Conservation (phyloP, 1,284 basidiomycete genomes). For the Tremellales sp. region DNA sequence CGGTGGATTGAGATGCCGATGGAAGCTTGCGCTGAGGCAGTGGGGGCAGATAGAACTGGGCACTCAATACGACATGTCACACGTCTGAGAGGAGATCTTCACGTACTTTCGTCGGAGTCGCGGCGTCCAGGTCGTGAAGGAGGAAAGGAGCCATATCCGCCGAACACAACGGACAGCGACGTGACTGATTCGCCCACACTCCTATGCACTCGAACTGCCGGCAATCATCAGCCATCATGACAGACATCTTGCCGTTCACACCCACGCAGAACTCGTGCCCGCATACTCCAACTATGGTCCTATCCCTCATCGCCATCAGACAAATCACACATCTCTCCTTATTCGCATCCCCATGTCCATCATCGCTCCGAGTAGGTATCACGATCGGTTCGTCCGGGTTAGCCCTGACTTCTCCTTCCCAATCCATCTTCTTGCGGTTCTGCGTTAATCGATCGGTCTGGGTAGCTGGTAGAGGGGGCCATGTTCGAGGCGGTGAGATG, state of each 20-base stretch:
- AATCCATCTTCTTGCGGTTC: conserved; percentile 31
- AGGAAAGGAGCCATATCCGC: conserved; percentile 68
- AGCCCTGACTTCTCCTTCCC: conserved; percentile 24
- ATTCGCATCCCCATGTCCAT: conserved; percentile 20
- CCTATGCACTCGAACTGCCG: conserved; percentile 79
- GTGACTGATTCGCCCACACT: conserved; percentile 68
- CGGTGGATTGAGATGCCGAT: conserved; percentile 13
- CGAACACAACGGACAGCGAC: conserved; percentile 71
- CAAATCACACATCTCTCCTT: conserved; percentile 59
- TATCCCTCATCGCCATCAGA: conserved; percentile 67
- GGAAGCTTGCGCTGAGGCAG: conserved; percentile 43
- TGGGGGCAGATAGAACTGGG: conserved; percentile 68
- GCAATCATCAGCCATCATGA: conserved; percentile 8
- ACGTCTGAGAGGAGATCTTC: neutral
- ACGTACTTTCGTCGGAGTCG: conserved; percentile 42
- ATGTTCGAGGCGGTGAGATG: conserved; percentile 29
- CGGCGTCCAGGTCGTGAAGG: conserved; percentile 59
- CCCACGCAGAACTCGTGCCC: conserved; percentile 68
- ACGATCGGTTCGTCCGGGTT: conserved; percentile 23
- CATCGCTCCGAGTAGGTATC: neutral
- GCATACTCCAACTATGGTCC: conserved; percentile 71
- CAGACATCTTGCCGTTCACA: conserved; percentile 3
- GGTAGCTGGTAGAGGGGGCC: conserved; percentile 25
- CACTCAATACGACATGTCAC: too few relatives aligned
- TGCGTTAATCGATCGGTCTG: conserved; percentile 13